Evolutionary conservation across 2,329 filamentous ascomycete genomes (phyloP).

Genomic region (Fusarium veterinarium): DNA sequence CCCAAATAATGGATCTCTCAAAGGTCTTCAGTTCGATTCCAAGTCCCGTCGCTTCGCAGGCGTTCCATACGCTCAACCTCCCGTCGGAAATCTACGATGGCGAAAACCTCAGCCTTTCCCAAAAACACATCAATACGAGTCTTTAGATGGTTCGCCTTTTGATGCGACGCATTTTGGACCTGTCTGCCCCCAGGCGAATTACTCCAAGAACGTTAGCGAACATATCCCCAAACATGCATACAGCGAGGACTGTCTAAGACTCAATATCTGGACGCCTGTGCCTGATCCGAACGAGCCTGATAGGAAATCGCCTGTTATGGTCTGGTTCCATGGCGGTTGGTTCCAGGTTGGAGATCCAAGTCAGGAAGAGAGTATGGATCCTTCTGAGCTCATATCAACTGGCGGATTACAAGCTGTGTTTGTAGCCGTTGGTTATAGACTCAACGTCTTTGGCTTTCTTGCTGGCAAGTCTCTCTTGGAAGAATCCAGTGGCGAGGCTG

Average conservation of each 20-base stretch:
- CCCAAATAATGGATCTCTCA: constrained; percentile 22
- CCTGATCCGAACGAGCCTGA: not conserved
- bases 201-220: constrained; percentile 20
- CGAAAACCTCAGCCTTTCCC: not conserved
- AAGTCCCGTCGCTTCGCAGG: constrained; percentile 51
- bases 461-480: not conserved
- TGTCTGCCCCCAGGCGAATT: constrained; percentile 10
- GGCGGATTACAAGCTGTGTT: not conserved
- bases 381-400: constrained; percentile 55
- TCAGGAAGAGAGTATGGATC: constrained; percentile 56
- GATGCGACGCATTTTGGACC: not conserved
- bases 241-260: constrained; percentile 10
- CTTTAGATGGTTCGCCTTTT: not conserved
- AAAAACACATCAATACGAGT: not conserved
- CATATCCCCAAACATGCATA: constrained; percentile 14
- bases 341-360: constrained; percentile 59
- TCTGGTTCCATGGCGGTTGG: constrained; percentile 59
- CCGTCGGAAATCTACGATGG: constrained; percentile 29
- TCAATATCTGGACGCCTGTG: constrained; percentile 5
- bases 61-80: constrained; percentile 55
- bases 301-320: constrained; percentile 46
- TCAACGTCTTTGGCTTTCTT: constrained; percentile 19
- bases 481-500: not conserved
- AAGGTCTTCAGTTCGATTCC: constrained; percentile 50
- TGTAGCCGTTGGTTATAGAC: constrained; percentile 2